Conservation (phyloP, 441 rosid species). For the Theobroma grandiflorum region DNA sequence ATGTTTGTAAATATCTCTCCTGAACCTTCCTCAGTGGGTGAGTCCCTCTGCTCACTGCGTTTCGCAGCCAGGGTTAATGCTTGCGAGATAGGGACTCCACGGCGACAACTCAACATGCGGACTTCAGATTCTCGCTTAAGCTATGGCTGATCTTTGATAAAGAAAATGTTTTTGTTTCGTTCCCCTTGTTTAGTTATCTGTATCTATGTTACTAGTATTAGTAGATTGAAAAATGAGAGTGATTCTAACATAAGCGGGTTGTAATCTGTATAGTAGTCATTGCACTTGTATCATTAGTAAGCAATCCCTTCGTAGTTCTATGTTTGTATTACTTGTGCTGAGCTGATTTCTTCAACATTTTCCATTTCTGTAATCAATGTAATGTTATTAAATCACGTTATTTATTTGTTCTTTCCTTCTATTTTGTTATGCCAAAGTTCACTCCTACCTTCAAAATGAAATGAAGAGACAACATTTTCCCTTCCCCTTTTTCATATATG, state of each 20-base stretch:
- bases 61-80: conserved; percentile 98
- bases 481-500: not conserved
- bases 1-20: conserved; percentile 97
- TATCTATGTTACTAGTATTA: conserved; percentile 33
- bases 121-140: conserved; percentile 74
- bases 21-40: conserved; percentile 74
- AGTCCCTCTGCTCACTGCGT: conserved; percentile 91
- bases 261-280: conserved; percentile 53
- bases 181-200: conserved; percentile 13
- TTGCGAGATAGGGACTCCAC: conserved; percentile 93
- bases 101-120: conserved; percentile 69
- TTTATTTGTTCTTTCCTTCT: not conserved
- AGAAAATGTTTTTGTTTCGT: not conserved
- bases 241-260: conserved; percentile 55
- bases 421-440: not conserved
- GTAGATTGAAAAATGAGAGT: conserved; percentile 33
- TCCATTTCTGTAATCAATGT: not conserved
- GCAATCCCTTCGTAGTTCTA: conserved; percentile 4
- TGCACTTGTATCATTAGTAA: conserved; percentile 26
- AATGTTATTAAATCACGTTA: not conserved
- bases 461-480: not conserved
- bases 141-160: conserved; percentile 39
- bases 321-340: conserved; percentile 20
- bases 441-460: not conserved
- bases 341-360: conserved; percentile 29